These are phyloP conservation scores for Torulaspora maleeae DNA, from an alignment of 805 yeast genomes.

Conservation along the genomic window DNA sequence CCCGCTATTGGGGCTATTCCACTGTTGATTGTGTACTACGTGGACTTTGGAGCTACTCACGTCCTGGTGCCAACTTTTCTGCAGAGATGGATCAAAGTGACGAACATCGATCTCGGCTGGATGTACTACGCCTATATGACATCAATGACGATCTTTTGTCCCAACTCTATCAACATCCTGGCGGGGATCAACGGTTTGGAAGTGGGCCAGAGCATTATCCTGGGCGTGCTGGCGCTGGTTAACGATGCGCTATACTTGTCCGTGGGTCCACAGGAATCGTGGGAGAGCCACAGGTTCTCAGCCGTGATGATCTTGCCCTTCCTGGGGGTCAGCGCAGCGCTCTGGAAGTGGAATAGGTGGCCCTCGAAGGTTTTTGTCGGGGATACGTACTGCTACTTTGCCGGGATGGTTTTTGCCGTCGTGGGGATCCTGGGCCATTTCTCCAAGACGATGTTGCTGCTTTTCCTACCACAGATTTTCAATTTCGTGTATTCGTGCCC, in stretches of 20 bases:
- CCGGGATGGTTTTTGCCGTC: slow-evolving; percentile 98
- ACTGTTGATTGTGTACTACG: slow-evolving; percentile 80
- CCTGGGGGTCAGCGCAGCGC: slow-evolving; percentile 73
- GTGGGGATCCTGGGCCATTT: slow-evolving; percentile 96
- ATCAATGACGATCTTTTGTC: slow-evolving; percentile 85
- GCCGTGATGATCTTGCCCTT: slow-evolving; percentile 78
- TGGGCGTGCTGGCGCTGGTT: slow-evolving; percentile 62
- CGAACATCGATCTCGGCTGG: slow-evolving; percentile 64
- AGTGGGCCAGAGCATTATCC: slow-evolving; percentile 86
- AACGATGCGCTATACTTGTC: slow-evolving; percentile 73
- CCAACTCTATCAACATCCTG: slow-evolving; percentile 89
- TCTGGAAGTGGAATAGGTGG: slow-evolving; percentile 77
- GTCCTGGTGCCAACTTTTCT: slow-evolving; percentile 75
- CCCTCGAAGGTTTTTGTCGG: slow-evolving; percentile 96
- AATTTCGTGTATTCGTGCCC: slow-evolving; percentile 91
- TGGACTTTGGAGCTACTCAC: slow-evolving; percentile 88
- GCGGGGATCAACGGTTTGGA: slow-evolving; percentile 97
- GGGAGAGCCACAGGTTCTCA: slow-evolving; percentile 78
- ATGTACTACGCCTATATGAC: slow-evolving; percentile 88
- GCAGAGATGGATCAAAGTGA: slow-evolving; percentile 35
- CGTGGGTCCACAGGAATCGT: slow-evolving; percentile 51
- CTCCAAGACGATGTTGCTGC: slow-evolving; percentile 81
- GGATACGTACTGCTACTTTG: slow-evolving; percentile 95
- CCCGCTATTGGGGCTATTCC: slow-evolving; percentile 96
- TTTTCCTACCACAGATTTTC: slow-evolving; percentile 86